Base-by-base conservation (phyloP, 2,329 filamentous ascomycete species). In the Hymenotorrendiella dingleyae region DNA sequence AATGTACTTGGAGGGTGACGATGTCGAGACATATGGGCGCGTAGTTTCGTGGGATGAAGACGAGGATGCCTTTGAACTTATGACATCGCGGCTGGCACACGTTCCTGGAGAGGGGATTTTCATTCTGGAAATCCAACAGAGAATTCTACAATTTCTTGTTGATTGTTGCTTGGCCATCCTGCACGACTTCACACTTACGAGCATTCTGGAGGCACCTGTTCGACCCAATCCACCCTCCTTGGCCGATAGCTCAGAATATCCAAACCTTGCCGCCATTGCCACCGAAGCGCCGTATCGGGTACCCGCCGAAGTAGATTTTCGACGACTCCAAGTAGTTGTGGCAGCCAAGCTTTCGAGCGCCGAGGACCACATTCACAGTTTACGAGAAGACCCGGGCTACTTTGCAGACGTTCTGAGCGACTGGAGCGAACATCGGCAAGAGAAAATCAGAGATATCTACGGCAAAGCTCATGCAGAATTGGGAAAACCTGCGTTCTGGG, bases 321-420 rank as follows among this genome's bases (percentile, higher is more conserved):
- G 19, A 10, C 30, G 30, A 12, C 30, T 34, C 4, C 17, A 20
- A 17, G 30, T 20, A 6, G 22, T 34, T 20, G 30, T 33, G 11
- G 16, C 17, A 19, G 30, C 30, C 29, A 16, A 33, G 12, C 8
- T 20, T 19, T 33, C 30, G 4, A 32, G 64, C 3, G 67, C 68
- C 0, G 68, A 76, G 42, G 76, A 81, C 55, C 73, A 80, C 49
- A 32, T 79, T 0, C 75, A 68, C 68, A 53, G 66, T 0, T 59
- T 82, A 3, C 67, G 76, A 6, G 77, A 82, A 50, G 78, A 82
- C 53, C 76, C 77, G 0, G 60, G 60, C 1, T 80, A 79, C 57
- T 81, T 80, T 48, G 58, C 64, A 4, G 62, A 72, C 2, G 42
- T 58, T 0, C 32, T 77, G 1, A 47, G 54, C 7, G 69, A 74